A percentile compares a stretch with the other conserved stretches of the same genome.
Conservation (phyloP, 106 monocot genomes). For the Acanthochlamys bracteata region DNA sequence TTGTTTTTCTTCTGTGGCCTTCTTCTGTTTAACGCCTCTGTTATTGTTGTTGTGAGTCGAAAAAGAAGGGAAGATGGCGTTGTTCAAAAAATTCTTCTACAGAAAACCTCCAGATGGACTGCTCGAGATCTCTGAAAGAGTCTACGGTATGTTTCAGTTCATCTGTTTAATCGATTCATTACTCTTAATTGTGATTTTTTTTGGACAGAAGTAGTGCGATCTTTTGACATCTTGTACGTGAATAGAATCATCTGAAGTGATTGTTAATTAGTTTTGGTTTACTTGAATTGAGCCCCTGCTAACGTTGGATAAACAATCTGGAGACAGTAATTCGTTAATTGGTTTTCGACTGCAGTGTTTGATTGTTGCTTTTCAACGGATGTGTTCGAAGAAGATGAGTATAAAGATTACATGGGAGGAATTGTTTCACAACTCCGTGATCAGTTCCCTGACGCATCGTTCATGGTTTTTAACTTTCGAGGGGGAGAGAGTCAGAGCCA, state of each 20-base stretch:
- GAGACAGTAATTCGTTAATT: no score
- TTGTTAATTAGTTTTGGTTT: no score
- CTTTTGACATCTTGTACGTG: neutral
- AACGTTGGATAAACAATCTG: no score
- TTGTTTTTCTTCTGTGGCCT: neutral
- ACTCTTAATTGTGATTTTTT: neutral
- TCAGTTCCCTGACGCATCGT: slow-evolving; percentile 71
- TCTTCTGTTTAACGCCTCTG: slow-evolving; percentile 1
- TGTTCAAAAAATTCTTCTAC: slow-evolving; percentile 72
- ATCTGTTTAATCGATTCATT: neutral
- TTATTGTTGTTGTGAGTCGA: neutral
- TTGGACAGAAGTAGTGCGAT: neutral
- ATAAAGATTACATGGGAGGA: slow-evolving; percentile 53
- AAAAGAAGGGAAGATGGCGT: slow-evolving; percentile 33
- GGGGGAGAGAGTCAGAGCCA: slow-evolving; percentile 71
- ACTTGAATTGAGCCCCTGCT: neutral
- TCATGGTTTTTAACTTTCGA: slow-evolving; percentile 92
- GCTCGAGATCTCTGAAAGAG: slow-evolving; percentile 80
- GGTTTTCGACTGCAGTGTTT: slow-evolving; percentile 46
- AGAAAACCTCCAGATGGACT: slow-evolving; percentile 87
- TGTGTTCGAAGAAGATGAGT: slow-evolving; percentile 52
- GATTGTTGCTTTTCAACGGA: slow-evolving; percentile 91
- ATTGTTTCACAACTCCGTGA: slow-evolving; percentile 66
- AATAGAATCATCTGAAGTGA: no score
- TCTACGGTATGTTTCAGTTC: slow-evolving; percentile 47